Evolutionary conservation across 192 early-diverging fungal species (phyloP).

Genomic region (Lunasporangiospora selenospora): DNA sequence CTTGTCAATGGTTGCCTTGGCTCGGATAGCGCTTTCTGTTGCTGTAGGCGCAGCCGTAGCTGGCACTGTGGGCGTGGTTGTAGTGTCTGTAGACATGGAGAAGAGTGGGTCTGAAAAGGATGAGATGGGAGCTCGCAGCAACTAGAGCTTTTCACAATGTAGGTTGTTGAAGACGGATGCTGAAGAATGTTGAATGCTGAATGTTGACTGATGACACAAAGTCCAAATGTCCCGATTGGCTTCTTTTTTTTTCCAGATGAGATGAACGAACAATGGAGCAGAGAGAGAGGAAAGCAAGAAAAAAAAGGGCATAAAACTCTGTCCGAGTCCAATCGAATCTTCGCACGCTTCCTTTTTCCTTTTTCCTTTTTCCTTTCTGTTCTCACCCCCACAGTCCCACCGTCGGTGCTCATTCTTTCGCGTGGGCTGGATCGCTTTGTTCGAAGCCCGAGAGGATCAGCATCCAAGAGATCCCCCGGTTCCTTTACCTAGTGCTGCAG

Average conservation of each 20-base stretch:
- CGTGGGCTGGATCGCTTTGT: no score
- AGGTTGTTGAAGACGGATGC: no score
- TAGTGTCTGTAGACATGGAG: not conserved
- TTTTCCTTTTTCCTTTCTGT: not conserved
- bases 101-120: not conserved
- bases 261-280: not conserved
- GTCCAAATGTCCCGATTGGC: not conserved
- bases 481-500: no score
- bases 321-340: not conserved
- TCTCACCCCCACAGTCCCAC: not conserved
- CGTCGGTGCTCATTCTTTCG: no score
- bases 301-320: not conserved
- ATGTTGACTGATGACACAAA: not conserved
- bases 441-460: no score
- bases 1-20: constrained; percentile 37
- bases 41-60: not conserved
- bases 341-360: not conserved
- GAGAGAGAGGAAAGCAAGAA: not conserved
- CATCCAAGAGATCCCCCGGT: no score
- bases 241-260: not conserved
- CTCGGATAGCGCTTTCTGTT: not conserved
- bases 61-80: constrained; percentile 12
- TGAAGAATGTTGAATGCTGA: no score
- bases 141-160: no score
- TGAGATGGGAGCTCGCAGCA: constrained; percentile 3